A percentile compares a stretch with the other conserved stretches of the same genome.
phyloP scores from a whole-genome alignment of 2,329 filamentous ascomycete genomes.

The Diaporthe ampelina region DNA sequence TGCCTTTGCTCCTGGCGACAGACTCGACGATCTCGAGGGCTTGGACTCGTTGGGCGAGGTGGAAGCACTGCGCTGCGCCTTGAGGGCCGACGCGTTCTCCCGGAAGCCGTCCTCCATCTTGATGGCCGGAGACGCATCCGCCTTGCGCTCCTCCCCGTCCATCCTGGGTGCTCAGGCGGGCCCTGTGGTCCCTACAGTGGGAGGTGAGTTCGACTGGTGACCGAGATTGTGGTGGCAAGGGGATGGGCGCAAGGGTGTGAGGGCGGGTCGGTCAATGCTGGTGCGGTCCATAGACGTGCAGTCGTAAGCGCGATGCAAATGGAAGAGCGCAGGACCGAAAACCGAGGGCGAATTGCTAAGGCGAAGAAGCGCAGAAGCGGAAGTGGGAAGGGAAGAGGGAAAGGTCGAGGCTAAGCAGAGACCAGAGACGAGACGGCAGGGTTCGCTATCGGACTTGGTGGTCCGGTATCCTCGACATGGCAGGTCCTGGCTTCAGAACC shows the following conservation, averaged over 20 bases:
- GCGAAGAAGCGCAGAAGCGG: constrained; percentile 1
- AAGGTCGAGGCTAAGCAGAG: constrained; percentile 33
- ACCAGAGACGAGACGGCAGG: constrained; percentile 37
- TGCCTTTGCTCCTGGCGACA: constrained; percentile 62
- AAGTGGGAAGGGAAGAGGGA: constrained; percentile 18
- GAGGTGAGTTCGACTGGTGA: constrained; percentile 1
- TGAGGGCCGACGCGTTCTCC: constrained; percentile 54
- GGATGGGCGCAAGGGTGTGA: constrained; percentile 24
- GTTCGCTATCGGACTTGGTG: constrained; percentile 42
- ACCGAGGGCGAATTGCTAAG: constrained; percentile 23
- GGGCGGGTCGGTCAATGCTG: constrained; percentile 9
- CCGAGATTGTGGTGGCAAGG: constrained; percentile 13
- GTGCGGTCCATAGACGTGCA: constrained; percentile 39
- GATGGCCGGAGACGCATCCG: constrained; percentile 47
- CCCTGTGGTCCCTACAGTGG: neutral
- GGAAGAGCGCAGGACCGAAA: constrained; percentile 26
- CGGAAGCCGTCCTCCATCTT: constrained; percentile 58
- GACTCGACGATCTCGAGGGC: constrained; percentile 56
- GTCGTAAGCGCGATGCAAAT: constrained; percentile 6
- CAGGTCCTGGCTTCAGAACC: constrained; percentile 37
- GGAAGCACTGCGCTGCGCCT: constrained; percentile 55
- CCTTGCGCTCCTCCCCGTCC: constrained; percentile 48
- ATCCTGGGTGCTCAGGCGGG: constrained; percentile 42
- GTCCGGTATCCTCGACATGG: constrained; percentile 41
- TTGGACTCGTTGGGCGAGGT: constrained; percentile 58